Conservation (phyloP, 768 basidiomycete species). For the Ramaria rubella region DNA sequence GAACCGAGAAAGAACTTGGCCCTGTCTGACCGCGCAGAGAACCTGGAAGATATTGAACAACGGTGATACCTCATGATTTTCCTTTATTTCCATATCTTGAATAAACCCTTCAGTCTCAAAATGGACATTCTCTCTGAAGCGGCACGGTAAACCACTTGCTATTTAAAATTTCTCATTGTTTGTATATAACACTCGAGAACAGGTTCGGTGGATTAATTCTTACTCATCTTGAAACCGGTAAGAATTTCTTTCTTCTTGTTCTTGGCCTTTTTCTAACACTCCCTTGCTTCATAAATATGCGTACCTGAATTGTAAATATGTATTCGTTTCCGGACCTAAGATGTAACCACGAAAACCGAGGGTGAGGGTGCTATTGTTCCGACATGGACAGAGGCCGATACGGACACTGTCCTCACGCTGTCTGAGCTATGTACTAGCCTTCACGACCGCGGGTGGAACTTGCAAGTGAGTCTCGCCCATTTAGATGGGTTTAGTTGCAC, state of each 20-base stretch:
- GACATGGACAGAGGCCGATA: slow-evolving; percentile 91
- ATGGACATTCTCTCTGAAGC: slow-evolving; percentile 88
- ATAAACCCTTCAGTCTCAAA: slow-evolving; percentile 42
- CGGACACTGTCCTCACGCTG: slow-evolving; percentile 75
- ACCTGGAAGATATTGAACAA: slow-evolving; percentile 86
- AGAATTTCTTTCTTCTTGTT: slow-evolving; percentile 16
- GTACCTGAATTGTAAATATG: not conserved
- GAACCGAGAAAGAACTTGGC: slow-evolving; percentile 73
- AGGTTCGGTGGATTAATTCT: slow-evolving; percentile 87
- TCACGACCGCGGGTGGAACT: slow-evolving; percentile 79
- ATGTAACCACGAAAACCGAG: slow-evolving; percentile 18
- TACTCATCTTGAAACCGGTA: slow-evolving; percentile 89
- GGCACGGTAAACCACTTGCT: slow-evolving; percentile 39
- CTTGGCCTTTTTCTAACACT: not conserved
- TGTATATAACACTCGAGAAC: slow-evolving; percentile 1
- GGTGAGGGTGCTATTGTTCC: slow-evolving; percentile 81
- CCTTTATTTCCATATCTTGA: not conserved
- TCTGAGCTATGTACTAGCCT: slow-evolving; percentile 80
- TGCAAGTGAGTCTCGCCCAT: slow-evolving; percentile 53
- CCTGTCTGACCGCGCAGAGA: slow-evolving; percentile 89
- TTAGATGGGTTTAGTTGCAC: not conserved
- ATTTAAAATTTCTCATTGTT: slow-evolving; percentile 3
- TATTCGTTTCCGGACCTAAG: too few relatives aligned
- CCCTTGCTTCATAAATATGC: not conserved
- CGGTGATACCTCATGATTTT: slow-evolving; percentile 27